Conservation (phyloP, 1,139 yeast genomes). For the Suhomyces panamericanus region DNA sequence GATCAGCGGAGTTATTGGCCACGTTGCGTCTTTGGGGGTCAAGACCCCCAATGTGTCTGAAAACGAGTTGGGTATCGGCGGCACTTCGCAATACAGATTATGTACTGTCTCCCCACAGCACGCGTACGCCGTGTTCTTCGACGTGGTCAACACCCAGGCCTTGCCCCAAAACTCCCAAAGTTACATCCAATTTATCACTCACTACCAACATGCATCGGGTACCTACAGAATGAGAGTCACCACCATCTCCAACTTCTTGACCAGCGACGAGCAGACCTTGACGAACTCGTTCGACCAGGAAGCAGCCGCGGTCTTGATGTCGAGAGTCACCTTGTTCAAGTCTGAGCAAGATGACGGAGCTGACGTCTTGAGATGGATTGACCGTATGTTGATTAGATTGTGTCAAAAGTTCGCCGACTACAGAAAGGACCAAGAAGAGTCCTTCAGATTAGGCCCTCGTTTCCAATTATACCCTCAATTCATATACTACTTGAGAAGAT, state of each 20-base stretch:
- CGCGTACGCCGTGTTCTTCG: conserved; percentile 85
- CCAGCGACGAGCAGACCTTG: conserved; percentile 48
- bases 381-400: conserved; percentile 50
- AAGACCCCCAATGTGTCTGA: conserved; percentile 78
- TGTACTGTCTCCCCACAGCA: conserved; percentile 83
- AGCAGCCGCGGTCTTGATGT: conserved; percentile 96
- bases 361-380: conserved; percentile 54
- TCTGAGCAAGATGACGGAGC: conserved; percentile 69
- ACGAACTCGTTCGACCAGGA: conserved; percentile 91
- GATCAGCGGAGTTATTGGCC: conserved; percentile 91
- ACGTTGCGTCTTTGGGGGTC: conserved; percentile 73
- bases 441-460: conserved; percentile 49
- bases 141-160: conserved; percentile 61
- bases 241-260: conserved; percentile 71
- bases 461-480: conserved; percentile 80
- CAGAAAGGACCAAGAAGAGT: conserved; percentile 48
- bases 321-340: conserved; percentile 89
- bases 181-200: conserved; percentile 70
- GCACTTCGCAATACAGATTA: conserved; percentile 84
- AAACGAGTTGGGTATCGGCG: conserved; percentile 90
- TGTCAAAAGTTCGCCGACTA: conserved; percentile 55
- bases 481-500: conserved; percentile 92
- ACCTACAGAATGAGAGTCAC: conserved; percentile 89
- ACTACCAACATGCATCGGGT: conserved; percentile 79
- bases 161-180: conserved; percentile 53